Percentiles rank a stretch among this genome's conserved stretches.
These are phyloP conservation scores for Lichtheimia corymbifera DNA, from an alignment of 371 early-diverging fungal genomes.

Conservation along the genomic window DNA sequence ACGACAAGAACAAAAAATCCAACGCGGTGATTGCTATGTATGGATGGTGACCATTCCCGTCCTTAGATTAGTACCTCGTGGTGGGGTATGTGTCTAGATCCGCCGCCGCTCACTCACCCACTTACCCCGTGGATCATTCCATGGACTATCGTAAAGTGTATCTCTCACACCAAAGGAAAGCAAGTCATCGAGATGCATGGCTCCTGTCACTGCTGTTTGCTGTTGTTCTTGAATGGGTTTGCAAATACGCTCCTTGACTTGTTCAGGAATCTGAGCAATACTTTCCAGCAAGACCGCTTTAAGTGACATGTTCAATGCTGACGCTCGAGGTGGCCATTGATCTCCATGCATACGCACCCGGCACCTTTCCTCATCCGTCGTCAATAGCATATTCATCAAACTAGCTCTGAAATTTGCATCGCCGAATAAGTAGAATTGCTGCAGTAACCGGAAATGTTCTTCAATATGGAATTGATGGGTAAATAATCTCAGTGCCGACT, in stretches of 20 bases:
- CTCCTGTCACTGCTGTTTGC: neutral
- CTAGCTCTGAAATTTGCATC: constrained; percentile 42
- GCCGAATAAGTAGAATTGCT: constrained; percentile 42
- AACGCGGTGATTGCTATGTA: constrained; percentile 41
- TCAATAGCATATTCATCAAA: constrained; percentile 34
- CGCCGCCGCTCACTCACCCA: neutral
- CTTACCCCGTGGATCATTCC: constrained; percentile 41
- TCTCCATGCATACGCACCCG: constrained; percentile 7
- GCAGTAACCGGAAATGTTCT: constrained; percentile 40
- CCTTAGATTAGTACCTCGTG: neutral
- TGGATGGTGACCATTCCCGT: constrained; percentile 1
- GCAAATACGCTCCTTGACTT: neutral
- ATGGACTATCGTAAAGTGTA: constrained; percentile 23
- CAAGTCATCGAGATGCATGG: constrained; percentile 32
- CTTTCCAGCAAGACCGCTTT: constrained; percentile 43
- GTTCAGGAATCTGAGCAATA: constrained; percentile 9
- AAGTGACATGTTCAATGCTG: constrained; percentile 42
- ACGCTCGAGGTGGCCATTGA: constrained; percentile 48
- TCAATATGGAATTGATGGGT: constrained; percentile 44
- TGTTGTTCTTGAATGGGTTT: constrained; percentile 4
- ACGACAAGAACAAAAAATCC: constrained; percentile 52
- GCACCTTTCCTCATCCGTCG: constrained; percentile 13
- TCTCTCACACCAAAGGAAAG: constrained; percentile 44
- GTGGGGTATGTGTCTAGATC: too few relatives aligned
- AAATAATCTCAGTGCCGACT: constrained; percentile 50